A percentile compares a stretch with the other conserved stretches of the same genome.
These are phyloP conservation scores for Diaporthe aspalathi DNA, from an alignment of 2,329 filamentous ascomycete genomes.

Conservation along the genomic window DNA sequence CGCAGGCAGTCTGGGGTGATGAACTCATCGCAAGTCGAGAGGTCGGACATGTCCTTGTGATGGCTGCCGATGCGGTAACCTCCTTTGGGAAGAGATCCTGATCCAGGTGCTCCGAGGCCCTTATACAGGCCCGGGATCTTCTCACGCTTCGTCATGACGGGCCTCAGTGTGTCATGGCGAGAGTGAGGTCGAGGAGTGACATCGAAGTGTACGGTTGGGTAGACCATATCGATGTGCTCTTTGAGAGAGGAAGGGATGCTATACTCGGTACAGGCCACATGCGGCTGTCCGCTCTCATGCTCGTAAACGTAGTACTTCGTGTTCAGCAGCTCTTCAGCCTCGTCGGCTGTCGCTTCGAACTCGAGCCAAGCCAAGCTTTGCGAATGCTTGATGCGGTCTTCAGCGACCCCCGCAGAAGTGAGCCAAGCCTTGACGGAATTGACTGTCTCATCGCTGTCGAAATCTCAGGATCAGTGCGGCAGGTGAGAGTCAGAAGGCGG, in stretches of 20 bases:
- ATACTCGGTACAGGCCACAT: slow-evolving; percentile 37
- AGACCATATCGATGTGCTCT: slow-evolving; percentile 37
- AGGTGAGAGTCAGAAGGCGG: neutral
- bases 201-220: slow-evolving; percentile 38
- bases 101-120: slow-evolving; percentile 34
- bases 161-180: neutral
- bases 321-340: slow-evolving; percentile 37
- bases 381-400: slow-evolving; percentile 35
- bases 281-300: slow-evolving; percentile 32
- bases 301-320: slow-evolving; percentile 38
- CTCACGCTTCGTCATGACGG: slow-evolving; percentile 7
- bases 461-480: neutral
- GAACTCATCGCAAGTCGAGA: slow-evolving; percentile 33
- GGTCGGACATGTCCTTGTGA: slow-evolving; percentile 28
- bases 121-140: slow-evolving; percentile 18
- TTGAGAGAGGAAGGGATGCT: slow-evolving; percentile 36
- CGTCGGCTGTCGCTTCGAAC: slow-evolving; percentile 34
- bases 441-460: slow-evolving; percentile 32
- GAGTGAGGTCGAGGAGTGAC: slow-evolving; percentile 11
- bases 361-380: slow-evolving; percentile 38
- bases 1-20: slow-evolving; percentile 38
- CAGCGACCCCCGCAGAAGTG: slow-evolving; percentile 32
- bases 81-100: slow-evolving; percentile 34
- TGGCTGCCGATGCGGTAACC: slow-evolving; percentile 34
- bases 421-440: slow-evolving; percentile 35